Evolutionary conservation across 78 protist species (phyloP), one percentile per base, ranked within the genome.

Genomic region (Dictyostelium citrinum): DNA sequence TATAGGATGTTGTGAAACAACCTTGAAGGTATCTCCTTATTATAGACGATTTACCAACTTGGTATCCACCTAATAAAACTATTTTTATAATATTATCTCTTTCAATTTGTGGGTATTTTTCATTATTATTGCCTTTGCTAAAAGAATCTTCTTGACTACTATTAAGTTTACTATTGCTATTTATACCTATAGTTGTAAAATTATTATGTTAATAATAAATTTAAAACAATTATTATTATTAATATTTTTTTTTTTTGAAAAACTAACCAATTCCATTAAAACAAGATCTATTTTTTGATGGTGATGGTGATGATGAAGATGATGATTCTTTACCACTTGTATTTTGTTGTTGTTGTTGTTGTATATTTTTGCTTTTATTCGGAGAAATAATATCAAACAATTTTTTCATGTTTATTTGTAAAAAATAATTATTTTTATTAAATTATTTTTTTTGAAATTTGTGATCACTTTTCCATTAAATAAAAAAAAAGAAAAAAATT

Each of bases 21-120:
- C 61, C 91, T 39, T 84, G 91, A 46, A 74, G 55, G 41, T 84
- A 84, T 84, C 91, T 84, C 61, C 91, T 71, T 17, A 84, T 67
- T 27, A 84, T 35, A 20, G 82, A 72, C 24, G 91, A 27, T 75
- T 84, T 84, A 9, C 91, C 91, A 84, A 84, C 91, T 55, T 75
- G 71, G 5, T 33, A 33, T 5, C 91, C 91, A 29, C 91, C 91
- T 24, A 84, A 31, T 10, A 84, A 41, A 9, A 81, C 16, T 61
- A 81, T 51, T 37, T 81, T 81, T 5, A 81, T 60, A 20, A 37
- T 37, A 51, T 60, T 31, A 60, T 81, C 85, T 10, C 33, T 64
- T 64, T 64, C 72, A 11, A 64, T 64, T 64, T 27, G 72, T 64
- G 72, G 72, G 9, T 55, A 20, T 55, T 55, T 16, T 11, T 64